Percentiles rank a stretch among this genome's conserved stretches.
Conservation (phyloP, 148 eudicot species). For the Gaultheria prostrata region DNA sequence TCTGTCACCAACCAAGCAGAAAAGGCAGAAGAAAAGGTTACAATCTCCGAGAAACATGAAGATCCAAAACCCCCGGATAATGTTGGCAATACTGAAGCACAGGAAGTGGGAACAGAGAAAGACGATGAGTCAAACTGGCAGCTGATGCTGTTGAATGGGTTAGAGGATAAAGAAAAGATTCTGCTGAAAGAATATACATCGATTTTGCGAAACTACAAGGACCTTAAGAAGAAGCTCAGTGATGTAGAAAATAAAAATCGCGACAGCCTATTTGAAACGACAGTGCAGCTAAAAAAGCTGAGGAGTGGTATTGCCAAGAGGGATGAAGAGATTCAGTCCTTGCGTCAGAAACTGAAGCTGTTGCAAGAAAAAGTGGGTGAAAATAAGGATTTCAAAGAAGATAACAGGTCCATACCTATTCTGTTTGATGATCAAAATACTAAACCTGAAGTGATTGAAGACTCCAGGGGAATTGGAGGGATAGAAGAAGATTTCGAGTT, state of each 20-base stretch:
- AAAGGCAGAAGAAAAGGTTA: constrained; percentile 7
- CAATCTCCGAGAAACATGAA: constrained; percentile 10
- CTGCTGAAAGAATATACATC: constrained; percentile 67
- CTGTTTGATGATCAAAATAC: background rate
- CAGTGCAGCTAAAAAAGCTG: constrained; percentile 47
- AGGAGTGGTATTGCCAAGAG: constrained; percentile 44
- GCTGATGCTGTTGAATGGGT: constrained; percentile 53
- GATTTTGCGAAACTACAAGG: constrained; percentile 67
- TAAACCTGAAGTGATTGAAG: constrained; percentile 3
- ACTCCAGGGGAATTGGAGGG: constrained; percentile 25
- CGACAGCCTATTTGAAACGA: constrained; percentile 37
- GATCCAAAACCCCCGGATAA: background rate
- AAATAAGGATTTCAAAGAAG: constrained; percentile 10
- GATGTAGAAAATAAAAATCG: constrained; percentile 59
- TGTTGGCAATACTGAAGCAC: background rate
- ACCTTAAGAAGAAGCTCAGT: constrained; percentile 55
- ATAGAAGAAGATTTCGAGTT: constrained; percentile 36
- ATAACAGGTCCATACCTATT: background rate
- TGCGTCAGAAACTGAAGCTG: constrained; percentile 43
- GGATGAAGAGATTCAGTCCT: constrained; percentile 55
- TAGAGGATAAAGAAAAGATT: constrained; percentile 73
- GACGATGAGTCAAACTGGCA: constrained; percentile 61
- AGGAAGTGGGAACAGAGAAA: constrained; percentile 19
- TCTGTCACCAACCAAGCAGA: constrained; percentile 19
- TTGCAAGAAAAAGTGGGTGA: constrained; percentile 16